phyloP scores from a whole-genome alignment of 1,139 yeast species.

The Zygosaccharomyces sapae region DNA sequence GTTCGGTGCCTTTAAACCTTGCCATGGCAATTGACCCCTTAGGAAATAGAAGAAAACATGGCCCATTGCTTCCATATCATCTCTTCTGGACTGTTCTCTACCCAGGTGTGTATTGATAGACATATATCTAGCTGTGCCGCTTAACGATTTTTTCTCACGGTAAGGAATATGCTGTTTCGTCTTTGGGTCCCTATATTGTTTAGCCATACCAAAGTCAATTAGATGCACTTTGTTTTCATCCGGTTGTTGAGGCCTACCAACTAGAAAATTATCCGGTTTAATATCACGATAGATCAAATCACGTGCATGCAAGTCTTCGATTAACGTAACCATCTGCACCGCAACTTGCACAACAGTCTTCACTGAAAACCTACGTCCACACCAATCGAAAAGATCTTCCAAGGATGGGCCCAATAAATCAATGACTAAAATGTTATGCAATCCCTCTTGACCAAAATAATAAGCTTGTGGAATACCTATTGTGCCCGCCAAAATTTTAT shows the following conservation, averaged over 20 bases:
- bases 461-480: slow-evolving; percentile 71
- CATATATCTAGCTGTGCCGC: slow-evolving; percentile 97
- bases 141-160: slow-evolving; percentile 90
- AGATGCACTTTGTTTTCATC: slow-evolving; percentile 82
- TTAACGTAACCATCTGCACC: slow-evolving; percentile 66
- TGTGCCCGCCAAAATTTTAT: slow-evolving; percentile 58
- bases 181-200: slow-evolving; percentile 91
- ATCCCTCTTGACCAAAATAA: slow-evolving; percentile 77
- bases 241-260: slow-evolving; percentile 76
- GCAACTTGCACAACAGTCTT: slow-evolving; percentile 73
- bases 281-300: slow-evolving; percentile 72
- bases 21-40: slow-evolving; percentile 97
- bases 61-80: slow-evolving; percentile 92
- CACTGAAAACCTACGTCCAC: slow-evolving; percentile 64
- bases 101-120: slow-evolving; percentile 95
- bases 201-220: slow-evolving; percentile 95
- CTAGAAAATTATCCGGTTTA: slow-evolving; percentile 91
- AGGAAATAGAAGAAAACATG: slow-evolving; percentile 92
- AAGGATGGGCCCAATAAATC: slow-evolving; percentile 73
- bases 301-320: slow-evolving; percentile 63
- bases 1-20: slow-evolving; percentile 87
- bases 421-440: slow-evolving; percentile 68
- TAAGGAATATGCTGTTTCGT: slow-evolving; percentile 95
- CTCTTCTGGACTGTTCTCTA: slow-evolving; percentile 93
- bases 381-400: slow-evolving; percentile 79